Evolutionary conservation across 192 early-diverging fungal species (phyloP), one percentile per base, ranked within the genome.

Genomic region (Ambispora gerdemannii): DNA sequence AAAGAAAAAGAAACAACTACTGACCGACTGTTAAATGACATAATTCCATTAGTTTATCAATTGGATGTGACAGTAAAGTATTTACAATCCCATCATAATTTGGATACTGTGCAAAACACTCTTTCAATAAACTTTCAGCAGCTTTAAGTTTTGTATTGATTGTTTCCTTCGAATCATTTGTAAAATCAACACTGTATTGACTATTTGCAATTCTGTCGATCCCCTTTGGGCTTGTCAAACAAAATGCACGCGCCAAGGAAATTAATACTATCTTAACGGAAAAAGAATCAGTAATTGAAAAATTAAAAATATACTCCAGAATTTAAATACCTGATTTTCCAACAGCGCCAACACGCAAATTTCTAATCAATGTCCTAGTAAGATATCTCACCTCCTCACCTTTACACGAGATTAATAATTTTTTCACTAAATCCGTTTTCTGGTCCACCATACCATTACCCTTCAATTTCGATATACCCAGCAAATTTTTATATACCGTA

Each of bases 281-380:
- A n/a, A n/a, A n/a, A n/a, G n/a, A n/a, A n/a, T n/a, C n/a, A n/a
- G n/a, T n/a, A n/a, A n/a, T n/a, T n/a, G n/a, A n/a, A n/a, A n/a
- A n/a, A n/a, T n/a, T n/a, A n/a, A n/a, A n/a, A n/a, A n/a, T n/a
- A n/a, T n/a, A n/a, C n/a, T n/a, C n/a, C n/a, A n/a, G n/a, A n/a
- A n/a, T n/a, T n/a, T n/a, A n/a, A n/a, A n/a, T n/a, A n/a, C n/a
- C n/a, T n/a, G n/a, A n/a, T n/a, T 86, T 83, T 70, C 92, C 89
- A 0, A 91, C 92, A 13, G 93, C 78, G 10, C 93, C 92, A 56
- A 95, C 93, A 19, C 93, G 82, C 55, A 95, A 74, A 71, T 92
- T 88, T 10, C 88, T 88, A 63, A 90, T 88, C 1, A 87, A 79
- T 49, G 82, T 70, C 15, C 75, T 63, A n/a, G 34, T 60, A 47